Percentiles rank a stretch among this genome's conserved stretches.
These are phyloP conservation scores for Parathielavia appendiculata DNA, from an alignment of 495 filamentous ascomycete genomes.

Conservation along the genomic window DNA sequence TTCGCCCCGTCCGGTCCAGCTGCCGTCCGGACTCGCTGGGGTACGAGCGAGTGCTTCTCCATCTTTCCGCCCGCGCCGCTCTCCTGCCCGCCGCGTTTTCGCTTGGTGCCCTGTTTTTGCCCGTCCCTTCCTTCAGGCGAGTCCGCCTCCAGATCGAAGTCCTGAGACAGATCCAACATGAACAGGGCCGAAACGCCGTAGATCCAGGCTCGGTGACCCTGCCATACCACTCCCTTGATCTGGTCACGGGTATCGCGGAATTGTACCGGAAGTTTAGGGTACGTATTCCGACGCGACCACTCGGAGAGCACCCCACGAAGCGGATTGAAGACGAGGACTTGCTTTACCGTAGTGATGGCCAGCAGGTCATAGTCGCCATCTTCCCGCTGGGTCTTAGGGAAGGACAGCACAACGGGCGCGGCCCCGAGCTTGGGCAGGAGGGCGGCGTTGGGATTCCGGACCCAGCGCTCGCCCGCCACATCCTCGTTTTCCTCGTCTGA, in stretches of 20 bases:
- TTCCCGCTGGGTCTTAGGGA: constrained; percentile 38
- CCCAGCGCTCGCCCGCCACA: constrained; percentile 53
- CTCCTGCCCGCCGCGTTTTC: constrained; percentile 47
- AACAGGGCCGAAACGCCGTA: constrained; percentile 82
- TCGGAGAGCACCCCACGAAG: constrained; percentile 66
- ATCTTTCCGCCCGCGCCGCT: constrained; percentile 57
- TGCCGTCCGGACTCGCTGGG: constrained; percentile 29
- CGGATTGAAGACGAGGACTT: constrained; percentile 72
- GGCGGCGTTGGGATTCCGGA: constrained; percentile 56
- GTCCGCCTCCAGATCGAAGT: constrained; percentile 48
- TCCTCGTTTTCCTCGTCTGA: constrained; percentile 31
- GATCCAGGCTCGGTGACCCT: constrained; percentile 72
- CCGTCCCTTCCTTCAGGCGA: constrained; percentile 10
- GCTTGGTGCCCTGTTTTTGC: constrained; percentile 45
- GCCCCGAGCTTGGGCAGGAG: constrained; percentile 73
- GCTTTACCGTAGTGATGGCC: constrained; percentile 67
- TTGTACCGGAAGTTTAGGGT: constrained; percentile 62
- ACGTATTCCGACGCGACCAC: constrained; percentile 83
- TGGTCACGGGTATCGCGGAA: constrained; percentile 68
- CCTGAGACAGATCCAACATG: constrained; percentile 81
- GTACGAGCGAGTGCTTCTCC: constrained; percentile 43
- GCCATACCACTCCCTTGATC: constrained; percentile 82
- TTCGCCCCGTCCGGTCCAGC: constrained; percentile 45
- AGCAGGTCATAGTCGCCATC: constrained; percentile 57
- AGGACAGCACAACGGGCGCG: constrained; percentile 56